Percentiles rank a stretch among this genome's conserved stretches.
These are phyloP conservation scores for Leccinum longicurvipes DNA, from an alignment of 768 basidiomycete genomes.

Conservation along the genomic window DNA sequence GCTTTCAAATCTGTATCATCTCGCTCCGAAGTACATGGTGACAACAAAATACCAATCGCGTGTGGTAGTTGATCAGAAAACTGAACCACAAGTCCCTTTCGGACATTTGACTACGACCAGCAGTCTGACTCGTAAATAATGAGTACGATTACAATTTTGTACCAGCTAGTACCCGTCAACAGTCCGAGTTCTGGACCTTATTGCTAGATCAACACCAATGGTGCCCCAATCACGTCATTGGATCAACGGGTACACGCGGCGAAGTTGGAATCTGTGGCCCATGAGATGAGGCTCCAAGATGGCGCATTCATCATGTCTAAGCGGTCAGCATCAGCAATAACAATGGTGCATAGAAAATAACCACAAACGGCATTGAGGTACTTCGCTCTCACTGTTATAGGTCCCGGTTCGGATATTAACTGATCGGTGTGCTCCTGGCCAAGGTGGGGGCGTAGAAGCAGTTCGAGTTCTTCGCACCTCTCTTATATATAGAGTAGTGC, in stretches of 20 bases:
- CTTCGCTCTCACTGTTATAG: background rate
- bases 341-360: background rate
- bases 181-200: background rate
- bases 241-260: too few relatives aligned
- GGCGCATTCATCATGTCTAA: too few relatives aligned
- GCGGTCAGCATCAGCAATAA: too few relatives aligned
- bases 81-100: background rate
- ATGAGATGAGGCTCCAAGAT: too few relatives aligned
- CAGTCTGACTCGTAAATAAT: too few relatives aligned
- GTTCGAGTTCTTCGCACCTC: background rate
- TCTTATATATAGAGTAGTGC: background rate
- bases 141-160: too few relatives aligned
- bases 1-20: too few relatives aligned
- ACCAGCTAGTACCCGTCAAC: too few relatives aligned
- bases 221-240: too few relatives aligned
- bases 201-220: background rate
- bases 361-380: background rate
- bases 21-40: background rate
- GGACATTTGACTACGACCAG: too few relatives aligned
- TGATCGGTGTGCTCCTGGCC: background rate
- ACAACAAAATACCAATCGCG: background rate
- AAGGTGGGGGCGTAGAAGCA: background rate
- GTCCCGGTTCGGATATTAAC: background rate
- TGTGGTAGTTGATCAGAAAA: background rate
- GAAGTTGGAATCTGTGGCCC: background rate